Conservation (phyloP, 2,329 filamentous ascomycete genomes). For the Botrytis squamosa region DNA sequence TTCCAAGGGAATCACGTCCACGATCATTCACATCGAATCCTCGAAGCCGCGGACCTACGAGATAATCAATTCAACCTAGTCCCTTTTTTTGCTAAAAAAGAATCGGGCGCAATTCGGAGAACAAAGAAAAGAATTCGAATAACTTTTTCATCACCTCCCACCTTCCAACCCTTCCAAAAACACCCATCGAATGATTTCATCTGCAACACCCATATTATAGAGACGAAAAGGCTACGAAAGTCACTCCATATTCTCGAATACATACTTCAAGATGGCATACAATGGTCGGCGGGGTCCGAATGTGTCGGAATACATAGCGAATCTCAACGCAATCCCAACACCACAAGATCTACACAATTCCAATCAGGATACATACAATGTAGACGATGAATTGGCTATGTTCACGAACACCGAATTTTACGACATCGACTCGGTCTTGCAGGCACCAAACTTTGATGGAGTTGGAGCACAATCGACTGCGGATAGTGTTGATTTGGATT, state of each 20-base stretch:
- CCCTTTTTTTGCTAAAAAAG: background rate
- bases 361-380: constrained; percentile 54
- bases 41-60: background rate
- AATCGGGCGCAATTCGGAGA: constrained; percentile 15
- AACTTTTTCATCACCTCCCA: background rate
- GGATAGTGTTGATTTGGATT: constrained; percentile 24
- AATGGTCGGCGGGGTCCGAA: constrained; percentile 78
- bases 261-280: constrained; percentile 65
- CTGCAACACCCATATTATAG: constrained; percentile 1
- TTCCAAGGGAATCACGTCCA: background rate
- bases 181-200: background rate
- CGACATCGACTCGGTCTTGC: constrained; percentile 68
- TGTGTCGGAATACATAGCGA: constrained; percentile 84
- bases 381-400: constrained; percentile 71
- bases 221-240: background rate
- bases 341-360: constrained; percentile 58
- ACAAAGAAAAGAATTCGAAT: constrained; percentile 15
- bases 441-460: constrained; percentile 37
- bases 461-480: constrained; percentile 16
- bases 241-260: background rate
- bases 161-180: background rate
- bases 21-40: background rate
- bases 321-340: constrained; percentile 71
- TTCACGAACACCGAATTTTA: constrained; percentile 84
- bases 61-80: background rate